phyloP scores from a whole-genome alignment of 805 yeast genomes.

The Brettanomyces sp. region DNA sequence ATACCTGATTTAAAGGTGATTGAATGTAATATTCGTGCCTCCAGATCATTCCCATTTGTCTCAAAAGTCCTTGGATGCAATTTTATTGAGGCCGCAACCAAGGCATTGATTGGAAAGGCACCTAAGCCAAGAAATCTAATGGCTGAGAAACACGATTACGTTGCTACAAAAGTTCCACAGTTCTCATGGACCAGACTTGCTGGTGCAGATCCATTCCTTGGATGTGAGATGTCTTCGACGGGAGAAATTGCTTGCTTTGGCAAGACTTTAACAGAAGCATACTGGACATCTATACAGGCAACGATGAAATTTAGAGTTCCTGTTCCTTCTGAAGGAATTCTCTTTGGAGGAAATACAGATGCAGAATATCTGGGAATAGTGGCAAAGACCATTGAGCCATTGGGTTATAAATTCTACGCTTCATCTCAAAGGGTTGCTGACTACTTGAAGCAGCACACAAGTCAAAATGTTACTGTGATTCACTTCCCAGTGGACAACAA shows the following conservation, averaged over 20 bases:
- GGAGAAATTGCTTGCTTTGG: conserved; percentile 99
- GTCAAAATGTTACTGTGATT: conserved; percentile 50
- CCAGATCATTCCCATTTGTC: conserved; percentile 98
- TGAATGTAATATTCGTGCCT: conserved; percentile 97
- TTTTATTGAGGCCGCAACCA: conserved; percentile 90
- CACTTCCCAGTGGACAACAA: conserved; percentile 91
- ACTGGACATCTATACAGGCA: conserved; percentile 95
- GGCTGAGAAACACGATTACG: conserved; percentile 66
- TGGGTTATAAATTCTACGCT: conserved; percentile 77
- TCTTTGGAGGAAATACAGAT: conserved; percentile 89
- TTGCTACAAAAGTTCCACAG: conserved; percentile 97
- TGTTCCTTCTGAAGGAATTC: conserved; percentile 76
- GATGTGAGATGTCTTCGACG: conserved; percentile 98
- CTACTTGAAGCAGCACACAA: conserved; percentile 48
- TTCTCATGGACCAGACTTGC: conserved; percentile 97
- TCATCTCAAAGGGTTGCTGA: conserved; percentile 65
- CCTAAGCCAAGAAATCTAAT: conserved; percentile 80
- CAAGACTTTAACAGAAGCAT: conserved; percentile 73
- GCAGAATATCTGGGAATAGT: conserved; percentile 64
- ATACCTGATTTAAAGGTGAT: conserved; percentile 79
- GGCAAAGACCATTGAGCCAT: conserved; percentile 54
- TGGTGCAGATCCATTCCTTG: conserved; percentile 98
- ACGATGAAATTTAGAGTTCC: conserved; percentile 97
- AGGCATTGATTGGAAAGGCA: conserved; percentile 66
- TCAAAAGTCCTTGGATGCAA: conserved; percentile 93